phyloP scores from a whole-genome alignment of 768 basidiomycete species.

The Amanita jacksonii region DNA sequence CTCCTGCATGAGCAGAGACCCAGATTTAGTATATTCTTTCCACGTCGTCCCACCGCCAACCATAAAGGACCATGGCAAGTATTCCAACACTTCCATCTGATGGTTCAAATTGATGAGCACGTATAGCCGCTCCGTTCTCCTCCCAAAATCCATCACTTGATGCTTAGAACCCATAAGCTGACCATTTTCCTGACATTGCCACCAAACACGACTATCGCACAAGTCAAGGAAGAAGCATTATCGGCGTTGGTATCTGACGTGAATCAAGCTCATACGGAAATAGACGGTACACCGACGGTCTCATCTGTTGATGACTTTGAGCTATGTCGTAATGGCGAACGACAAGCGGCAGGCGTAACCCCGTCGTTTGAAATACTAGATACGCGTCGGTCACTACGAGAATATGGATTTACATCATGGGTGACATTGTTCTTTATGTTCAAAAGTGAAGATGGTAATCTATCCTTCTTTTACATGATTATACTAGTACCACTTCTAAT shows the following conservation, averaged over 20 bases:
- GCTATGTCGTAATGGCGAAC: constrained; percentile 44
- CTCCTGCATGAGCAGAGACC: too few species aligned
- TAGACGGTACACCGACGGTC: constrained; percentile 28
- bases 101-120: background rate
- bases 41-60: background rate
- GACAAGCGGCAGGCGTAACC: constrained; percentile 19
- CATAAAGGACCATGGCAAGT: background rate
- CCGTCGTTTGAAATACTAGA: constrained; percentile 41
- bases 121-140: constrained; percentile 38
- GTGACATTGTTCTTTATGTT: constrained; percentile 64
- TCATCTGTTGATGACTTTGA: constrained; percentile 45
- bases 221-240: constrained; percentile 55
- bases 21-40: background rate
- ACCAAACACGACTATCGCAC: constrained; percentile 43
- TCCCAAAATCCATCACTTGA: constrained; percentile 57
- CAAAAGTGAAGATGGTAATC: constrained; percentile 48
- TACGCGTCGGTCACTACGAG: constrained; percentile 31
- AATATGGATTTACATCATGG: constrained; percentile 50
- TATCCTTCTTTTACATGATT: constrained; percentile 8
- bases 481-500: constrained; percentile 1
- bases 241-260: constrained; percentile 49
- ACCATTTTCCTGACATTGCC: constrained; percentile 51
- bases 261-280: constrained; percentile 18
- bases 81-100: background rate
- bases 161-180: constrained; percentile 67